phyloP scores from a whole-genome alignment of 192 early-diverging fungal species.

The Dispira simplex region DNA sequence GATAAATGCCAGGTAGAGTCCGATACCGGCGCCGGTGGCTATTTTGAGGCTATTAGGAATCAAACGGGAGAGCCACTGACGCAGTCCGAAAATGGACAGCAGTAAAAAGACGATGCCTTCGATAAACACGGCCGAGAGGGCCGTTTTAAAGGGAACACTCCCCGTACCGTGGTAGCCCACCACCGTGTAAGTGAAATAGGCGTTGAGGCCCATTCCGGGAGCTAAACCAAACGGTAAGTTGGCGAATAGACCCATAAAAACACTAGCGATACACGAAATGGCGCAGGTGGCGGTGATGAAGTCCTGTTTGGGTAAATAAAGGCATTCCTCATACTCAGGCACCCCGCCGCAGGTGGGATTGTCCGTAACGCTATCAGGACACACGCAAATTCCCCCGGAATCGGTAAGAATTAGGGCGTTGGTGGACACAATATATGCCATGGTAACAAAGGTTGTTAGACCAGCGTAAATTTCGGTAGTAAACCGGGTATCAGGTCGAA shows the following conservation, averaged over 20 bases:
- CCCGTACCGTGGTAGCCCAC: slow-evolving; percentile 68
- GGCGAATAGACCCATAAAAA: slow-evolving; percentile 51
- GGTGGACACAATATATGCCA: slow-evolving; percentile 59
- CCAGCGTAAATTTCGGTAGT: slow-evolving; percentile 51
- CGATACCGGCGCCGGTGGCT: slow-evolving; percentile 60
- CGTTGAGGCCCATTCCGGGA: slow-evolving; percentile 71
- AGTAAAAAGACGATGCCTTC: slow-evolving; percentile 68
- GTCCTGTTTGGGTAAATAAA: slow-evolving; percentile 44
- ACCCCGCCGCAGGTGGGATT: slow-evolving; percentile 41
- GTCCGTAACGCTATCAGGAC: slow-evolving; percentile 25
- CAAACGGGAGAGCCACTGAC: slow-evolving; percentile 59
- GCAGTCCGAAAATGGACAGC: slow-evolving; percentile 58
- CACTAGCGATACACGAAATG: slow-evolving; percentile 41
- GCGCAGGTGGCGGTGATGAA: slow-evolving; percentile 59
- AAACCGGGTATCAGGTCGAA: slow-evolving; percentile 46
- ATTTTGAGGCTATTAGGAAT: slow-evolving; percentile 59
- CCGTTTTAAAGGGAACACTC: slow-evolving; percentile 49
- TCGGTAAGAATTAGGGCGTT: slow-evolving; percentile 62
- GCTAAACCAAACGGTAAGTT: slow-evolving; percentile 69
- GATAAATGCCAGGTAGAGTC: slow-evolving; percentile 63
- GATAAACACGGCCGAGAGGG: slow-evolving; percentile 62
- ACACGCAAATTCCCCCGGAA: slow-evolving; percentile 65
- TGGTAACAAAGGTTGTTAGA: slow-evolving; percentile 49
- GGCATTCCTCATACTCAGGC: slow-evolving; percentile 40
- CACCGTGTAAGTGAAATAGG: slow-evolving; percentile 73